Percentiles rank a stretch among this genome's conserved stretches.
phyloP scores from a whole-genome alignment of 2,329 filamentous ascomycete species.

The Stagonosporopsis tanaceti region DNA sequence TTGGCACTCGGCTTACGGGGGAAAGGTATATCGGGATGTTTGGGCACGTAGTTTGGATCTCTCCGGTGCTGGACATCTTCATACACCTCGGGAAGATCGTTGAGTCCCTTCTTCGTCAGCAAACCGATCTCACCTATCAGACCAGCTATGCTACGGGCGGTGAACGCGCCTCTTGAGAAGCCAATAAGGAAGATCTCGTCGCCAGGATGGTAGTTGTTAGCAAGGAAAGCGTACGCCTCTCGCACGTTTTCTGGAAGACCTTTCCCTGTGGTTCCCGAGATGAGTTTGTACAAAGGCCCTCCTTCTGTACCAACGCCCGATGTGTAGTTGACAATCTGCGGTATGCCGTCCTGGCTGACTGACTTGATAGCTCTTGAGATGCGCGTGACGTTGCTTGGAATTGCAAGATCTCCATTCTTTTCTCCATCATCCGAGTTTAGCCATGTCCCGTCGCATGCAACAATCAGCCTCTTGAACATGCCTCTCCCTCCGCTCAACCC shows the following conservation, averaged over 20 bases:
- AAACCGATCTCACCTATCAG: slow-evolving; percentile 57
- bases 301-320: slow-evolving; percentile 58
- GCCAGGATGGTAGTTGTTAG: slow-evolving; percentile 62
- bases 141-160: slow-evolving; percentile 54
- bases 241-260: slow-evolving; percentile 58
- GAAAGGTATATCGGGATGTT: slow-evolving; percentile 57
- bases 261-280: slow-evolving; percentile 53
- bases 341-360: slow-evolving; percentile 56
- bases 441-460: slow-evolving; percentile 57
- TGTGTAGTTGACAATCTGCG: slow-evolving; percentile 62
- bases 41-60: slow-evolving; percentile 54
- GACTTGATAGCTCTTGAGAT: slow-evolving; percentile 59
- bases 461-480: slow-evolving; percentile 52
- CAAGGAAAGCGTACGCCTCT: slow-evolving; percentile 60
- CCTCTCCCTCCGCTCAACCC: slow-evolving; percentile 47
- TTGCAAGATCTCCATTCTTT: slow-evolving; percentile 53
- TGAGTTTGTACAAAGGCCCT: slow-evolving; percentile 52
- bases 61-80: slow-evolving; percentile 55
- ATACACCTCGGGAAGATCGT: slow-evolving; percentile 57
- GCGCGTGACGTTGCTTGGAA: slow-evolving; percentile 60
- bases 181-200: slow-evolving; percentile 59
- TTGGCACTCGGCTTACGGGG: slow-evolving; percentile 55
- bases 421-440: slow-evolving; percentile 58
- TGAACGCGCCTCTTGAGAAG: slow-evolving; percentile 58
- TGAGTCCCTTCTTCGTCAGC: slow-evolving; percentile 56